Evolutionary conservation across 257 asterid genomes (phyloP), one percentile per base, ranked within the genome.

Genomic region (Hygrophila difformis): DNA sequence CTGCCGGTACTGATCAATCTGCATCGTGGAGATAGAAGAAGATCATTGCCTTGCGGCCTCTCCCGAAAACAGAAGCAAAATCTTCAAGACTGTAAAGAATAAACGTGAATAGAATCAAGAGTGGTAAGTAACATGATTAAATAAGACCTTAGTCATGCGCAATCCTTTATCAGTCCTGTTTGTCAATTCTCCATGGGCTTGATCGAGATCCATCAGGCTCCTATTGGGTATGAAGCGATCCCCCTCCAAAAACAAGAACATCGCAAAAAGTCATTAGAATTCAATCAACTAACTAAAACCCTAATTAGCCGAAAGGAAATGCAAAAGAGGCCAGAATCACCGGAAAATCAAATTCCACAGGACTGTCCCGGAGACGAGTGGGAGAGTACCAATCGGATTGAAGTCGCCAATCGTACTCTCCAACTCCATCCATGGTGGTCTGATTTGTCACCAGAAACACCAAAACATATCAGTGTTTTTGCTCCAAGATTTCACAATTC

Each of bases 161-260:
- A 42, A 39, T 11, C 8, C 33, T 41, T 45, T 55, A 15, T 39
- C 21, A 18, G 38, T 18, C 59, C 49, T 49, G 57, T 38, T 80
- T 8, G 83, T 80, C 78, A 84, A 74, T 53, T 59, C 59, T 46
- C 69, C 64, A 21, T 60, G 80, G 43, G 93, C 93, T 70, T 69
- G 94, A 73, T 77, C 79, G 52, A 86, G 75, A 79, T 86, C 77
- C 94, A 82, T 86, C 68, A 82, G 63, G 63, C 96, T 86, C 73
- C 96, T 51, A 44, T 75, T 86, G 3, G 94, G 96, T 44, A 86
- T 86, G 55, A 86, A 86, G 59, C 94, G 68, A 68, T 86, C 96
- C 18, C 93, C 94, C 94, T 81, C 53, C n/a, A 37, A 16, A 51
- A 44, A 39, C 24, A 29, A 13, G 34, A 22, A 29, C 46, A 28